phyloP scores from a whole-genome alignment of 1,284 basidiomycete species.

The Sphagnurus paluster region DNA sequence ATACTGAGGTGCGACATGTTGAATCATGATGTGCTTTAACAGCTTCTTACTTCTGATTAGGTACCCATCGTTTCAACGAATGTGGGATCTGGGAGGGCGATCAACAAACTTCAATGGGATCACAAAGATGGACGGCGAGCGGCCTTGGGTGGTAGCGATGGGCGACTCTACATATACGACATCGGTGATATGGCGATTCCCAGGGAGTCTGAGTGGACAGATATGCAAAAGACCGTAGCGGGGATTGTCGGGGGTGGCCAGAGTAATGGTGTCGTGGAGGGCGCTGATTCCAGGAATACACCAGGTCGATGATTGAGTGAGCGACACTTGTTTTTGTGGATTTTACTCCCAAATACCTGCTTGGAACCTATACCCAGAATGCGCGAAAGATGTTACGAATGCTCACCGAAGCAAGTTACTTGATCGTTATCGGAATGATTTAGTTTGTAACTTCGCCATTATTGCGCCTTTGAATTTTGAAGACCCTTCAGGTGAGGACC shows the following conservation, averaged over 20 bases:
- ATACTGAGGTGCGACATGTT: constrained; percentile 73
- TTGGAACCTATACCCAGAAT: neutral
- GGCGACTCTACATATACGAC: constrained; percentile 91
- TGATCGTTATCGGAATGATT: no score
- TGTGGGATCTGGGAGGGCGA: constrained; percentile 72
- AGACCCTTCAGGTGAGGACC: constrained; percentile 10
- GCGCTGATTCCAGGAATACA: constrained; percentile 39
- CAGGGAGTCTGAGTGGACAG: constrained; percentile 86
- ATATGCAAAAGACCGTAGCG: constrained; percentile 80
- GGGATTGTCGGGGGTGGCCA: constrained; percentile 60
- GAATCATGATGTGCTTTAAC: neutral
- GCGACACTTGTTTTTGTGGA: neutral
- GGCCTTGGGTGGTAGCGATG: constrained; percentile 90
- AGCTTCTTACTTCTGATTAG: constrained; percentile 37
- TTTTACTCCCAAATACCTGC: constrained; percentile 7
- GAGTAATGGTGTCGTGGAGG: constrained; percentile 49
- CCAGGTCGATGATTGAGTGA: constrained; percentile 52
- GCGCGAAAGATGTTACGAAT: no score
- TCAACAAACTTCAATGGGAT: constrained; percentile 97
- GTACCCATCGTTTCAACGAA: constrained; percentile 79
- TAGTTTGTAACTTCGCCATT: neutral
- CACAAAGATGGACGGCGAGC: constrained; percentile 80
- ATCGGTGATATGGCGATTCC: constrained; percentile 88
- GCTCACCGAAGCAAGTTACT: no score
- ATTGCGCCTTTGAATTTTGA: neutral